These are phyloP conservation scores for Cucurbita argyrosperma DNA, from an alignment of 306 rosid species.

Conservation along the genomic window DNA sequence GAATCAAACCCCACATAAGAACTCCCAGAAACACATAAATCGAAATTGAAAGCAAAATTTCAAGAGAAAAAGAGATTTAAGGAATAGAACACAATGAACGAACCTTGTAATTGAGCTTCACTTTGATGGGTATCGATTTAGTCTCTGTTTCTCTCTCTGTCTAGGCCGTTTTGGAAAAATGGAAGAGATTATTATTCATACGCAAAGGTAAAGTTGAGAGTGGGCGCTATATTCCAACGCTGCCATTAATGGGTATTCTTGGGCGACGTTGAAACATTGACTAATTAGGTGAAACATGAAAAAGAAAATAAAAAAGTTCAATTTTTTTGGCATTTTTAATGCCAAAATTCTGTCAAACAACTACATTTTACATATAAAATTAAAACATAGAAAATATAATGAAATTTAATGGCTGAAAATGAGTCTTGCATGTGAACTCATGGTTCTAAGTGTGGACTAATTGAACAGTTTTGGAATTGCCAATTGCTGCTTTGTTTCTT, in stretches of 20 bases:
- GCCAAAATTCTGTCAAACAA: neutral
- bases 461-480: neutral
- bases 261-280: neutral
- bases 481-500: neutral
- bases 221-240: neutral
- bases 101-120: neutral
- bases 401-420: neutral
- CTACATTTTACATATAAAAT: neutral
- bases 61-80: neutral
- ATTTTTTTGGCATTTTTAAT: neutral
- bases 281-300: neutral
- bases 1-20: neutral
- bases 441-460: neutral
- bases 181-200: neutral
- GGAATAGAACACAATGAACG: neutral
- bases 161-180: neutral
- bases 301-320: neutral
- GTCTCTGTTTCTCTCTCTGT: neutral
- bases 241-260: constrained; percentile 3
- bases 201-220: neutral
- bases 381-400: neutral
- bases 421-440: neutral
- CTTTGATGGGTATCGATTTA: neutral
- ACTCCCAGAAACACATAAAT: neutral
- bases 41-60: neutral